These are phyloP conservation scores for Eucalyptus brandiana DNA, from an alignment of 345 rosid genomes.

Conservation along the genomic window DNA sequence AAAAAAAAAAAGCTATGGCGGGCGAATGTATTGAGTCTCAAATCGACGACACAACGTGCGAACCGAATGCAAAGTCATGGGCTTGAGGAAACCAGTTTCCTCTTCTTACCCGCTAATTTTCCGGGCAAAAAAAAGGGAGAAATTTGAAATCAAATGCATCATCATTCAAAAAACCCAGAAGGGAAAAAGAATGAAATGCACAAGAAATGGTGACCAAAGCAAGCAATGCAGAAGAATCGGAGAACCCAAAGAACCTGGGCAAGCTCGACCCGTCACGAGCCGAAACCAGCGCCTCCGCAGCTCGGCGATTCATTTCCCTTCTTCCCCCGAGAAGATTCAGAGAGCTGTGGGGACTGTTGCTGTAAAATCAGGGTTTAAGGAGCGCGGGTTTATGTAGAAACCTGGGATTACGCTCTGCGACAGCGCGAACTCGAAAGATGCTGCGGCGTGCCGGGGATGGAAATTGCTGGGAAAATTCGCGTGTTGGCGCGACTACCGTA, in stretches of 20 bases:
- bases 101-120: not conserved
- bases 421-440: not conserved
- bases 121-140: not conserved
- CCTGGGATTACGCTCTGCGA: not conserved
- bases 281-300: not conserved
- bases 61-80: not conserved
- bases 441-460: not conserved
- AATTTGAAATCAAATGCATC: not conserved
- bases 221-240: not conserved
- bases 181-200: not conserved
- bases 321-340: not conserved
- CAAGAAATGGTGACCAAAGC: not conserved
- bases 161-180: not conserved
- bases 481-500: not conserved
- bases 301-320: not conserved
- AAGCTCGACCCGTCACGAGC: not conserved
- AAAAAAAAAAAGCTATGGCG: not conserved
- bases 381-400: not conserved
- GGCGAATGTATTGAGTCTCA: not conserved
- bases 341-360: not conserved
- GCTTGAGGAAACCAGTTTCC: not conserved
- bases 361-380: not conserved
- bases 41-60: not conserved
- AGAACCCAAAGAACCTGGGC: not conserved
- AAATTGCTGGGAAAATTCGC: not conserved